A percentile compares a stretch with the other conserved stretches of the same genome.
phyloP scores from a whole-genome alignment of 1,284 basidiomycete genomes.

The Mixia osmundae region DNA sequence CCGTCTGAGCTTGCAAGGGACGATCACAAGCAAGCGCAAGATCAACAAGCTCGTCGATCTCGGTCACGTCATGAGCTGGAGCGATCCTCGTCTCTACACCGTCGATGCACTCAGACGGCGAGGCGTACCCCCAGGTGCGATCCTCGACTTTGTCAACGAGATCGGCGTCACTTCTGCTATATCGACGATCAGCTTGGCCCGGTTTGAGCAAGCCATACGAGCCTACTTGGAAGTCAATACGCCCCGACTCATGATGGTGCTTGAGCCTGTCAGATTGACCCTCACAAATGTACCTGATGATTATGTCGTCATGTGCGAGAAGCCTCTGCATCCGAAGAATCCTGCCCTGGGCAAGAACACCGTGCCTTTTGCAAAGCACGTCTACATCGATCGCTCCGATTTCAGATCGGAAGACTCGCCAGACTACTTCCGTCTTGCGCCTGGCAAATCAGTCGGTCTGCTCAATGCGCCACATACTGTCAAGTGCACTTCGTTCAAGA shows the following conservation, averaged over 20 bases:
- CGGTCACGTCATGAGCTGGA: conserved; percentile 73
- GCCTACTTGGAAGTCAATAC: conserved; percentile 73
- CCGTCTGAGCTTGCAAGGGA: conserved; percentile 75
- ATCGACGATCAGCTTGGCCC: conserved; percentile 61
- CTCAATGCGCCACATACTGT: conserved; percentile 90
- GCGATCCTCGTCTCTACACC: conserved; percentile 95
- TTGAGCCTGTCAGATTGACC: conserved; percentile 71
- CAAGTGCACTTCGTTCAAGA: conserved; percentile 72
- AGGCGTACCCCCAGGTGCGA: conserved; percentile 85
- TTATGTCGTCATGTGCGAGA: conserved; percentile 59
- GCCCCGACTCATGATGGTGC: conserved; percentile 77
- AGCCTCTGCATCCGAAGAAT: conserved; percentile 84
- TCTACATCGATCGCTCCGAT: conserved; percentile 88
- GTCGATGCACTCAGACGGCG: conserved; percentile 82
- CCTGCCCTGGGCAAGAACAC: conserved; percentile 59
- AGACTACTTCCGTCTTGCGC: conserved; percentile 93
- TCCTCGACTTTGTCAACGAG: conserved; percentile 72
- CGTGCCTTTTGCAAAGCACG: conserved; percentile 65
- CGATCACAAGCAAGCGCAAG: conserved; percentile 93
- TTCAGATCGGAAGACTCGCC: conserved; percentile 76
- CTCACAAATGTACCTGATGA: conserved; percentile 79
- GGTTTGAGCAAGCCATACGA: conserved; percentile 75
- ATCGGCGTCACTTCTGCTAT: conserved; percentile 76
- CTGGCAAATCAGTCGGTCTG: conserved; percentile 87
- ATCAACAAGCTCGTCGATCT: conserved; percentile 71